Conservation (phyloP, 345 rosid genomes). For the Citrus hindsii region DNA sequence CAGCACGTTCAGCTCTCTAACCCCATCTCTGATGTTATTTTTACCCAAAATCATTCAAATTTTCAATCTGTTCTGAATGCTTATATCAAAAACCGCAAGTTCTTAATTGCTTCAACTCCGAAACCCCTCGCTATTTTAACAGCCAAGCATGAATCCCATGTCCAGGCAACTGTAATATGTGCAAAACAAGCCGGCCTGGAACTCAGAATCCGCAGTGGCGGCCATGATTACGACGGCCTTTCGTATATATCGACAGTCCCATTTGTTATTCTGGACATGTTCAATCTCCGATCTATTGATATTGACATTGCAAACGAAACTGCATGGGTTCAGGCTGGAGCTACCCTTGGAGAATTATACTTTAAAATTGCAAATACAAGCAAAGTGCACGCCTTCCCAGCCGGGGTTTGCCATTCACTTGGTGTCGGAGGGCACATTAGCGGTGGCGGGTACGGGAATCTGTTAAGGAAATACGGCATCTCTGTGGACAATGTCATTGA, state of each 20-base stretch:
- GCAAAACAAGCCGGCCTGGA: not conserved
- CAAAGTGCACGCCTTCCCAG: not conserved
- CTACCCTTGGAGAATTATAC: slow-evolving; percentile 4
- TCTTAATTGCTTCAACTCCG: not conserved
- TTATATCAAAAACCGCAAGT: not conserved
- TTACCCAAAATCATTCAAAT: not conserved
- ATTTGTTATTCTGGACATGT: slow-evolving; percentile 9
- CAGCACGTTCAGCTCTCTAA: not conserved
- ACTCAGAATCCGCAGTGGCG: slow-evolving; percentile 4
- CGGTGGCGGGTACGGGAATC: not conserved
- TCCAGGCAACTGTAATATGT: not conserved
- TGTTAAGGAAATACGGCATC: slow-evolving; percentile 4
- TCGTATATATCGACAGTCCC: not conserved
- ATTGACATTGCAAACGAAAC: not conserved
- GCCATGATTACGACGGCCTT: slow-evolving; percentile 1
- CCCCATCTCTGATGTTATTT: not conserved
- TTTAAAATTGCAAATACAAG: not conserved
- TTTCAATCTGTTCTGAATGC: not conserved
- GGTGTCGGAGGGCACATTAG: slow-evolving; percentile 1
- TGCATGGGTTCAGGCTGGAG: not conserved
- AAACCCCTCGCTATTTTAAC: not conserved
- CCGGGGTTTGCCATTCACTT: not conserved
- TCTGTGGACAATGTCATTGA: not conserved
- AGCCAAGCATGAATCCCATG: not conserved
- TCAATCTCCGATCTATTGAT: slow-evolving; percentile 5